phyloP scores from a whole-genome alignment of 805 yeast genomes.

The Starmerella vitae region DNA sequence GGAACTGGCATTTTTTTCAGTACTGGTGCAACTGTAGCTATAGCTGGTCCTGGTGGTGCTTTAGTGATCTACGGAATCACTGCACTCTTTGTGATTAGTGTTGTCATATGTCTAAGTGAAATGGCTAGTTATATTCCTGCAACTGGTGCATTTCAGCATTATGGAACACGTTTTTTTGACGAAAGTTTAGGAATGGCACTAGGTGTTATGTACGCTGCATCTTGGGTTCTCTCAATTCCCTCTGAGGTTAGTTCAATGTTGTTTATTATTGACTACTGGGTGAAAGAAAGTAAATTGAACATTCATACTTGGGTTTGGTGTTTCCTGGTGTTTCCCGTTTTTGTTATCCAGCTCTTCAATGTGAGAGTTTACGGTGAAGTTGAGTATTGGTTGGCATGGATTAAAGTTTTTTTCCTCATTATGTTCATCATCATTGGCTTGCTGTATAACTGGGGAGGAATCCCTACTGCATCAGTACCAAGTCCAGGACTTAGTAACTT shows the following conservation, averaged over 20 bases:
- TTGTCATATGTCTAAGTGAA: constrained; percentile 45
- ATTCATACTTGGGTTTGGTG: constrained; percentile 39
- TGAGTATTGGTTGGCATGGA: constrained; percentile 55
- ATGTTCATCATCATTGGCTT: constrained; percentile 49
- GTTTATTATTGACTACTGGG: constrained; percentile 34
- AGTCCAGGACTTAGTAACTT: constrained; percentile 34
- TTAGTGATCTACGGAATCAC: constrained; percentile 26
- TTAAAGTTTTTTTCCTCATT: constrained; percentile 51
- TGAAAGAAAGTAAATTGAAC: constrained; percentile 23
- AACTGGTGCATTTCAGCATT: constrained; percentile 54
- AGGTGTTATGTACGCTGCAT: constrained; percentile 38
- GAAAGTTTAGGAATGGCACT: constrained; percentile 48
- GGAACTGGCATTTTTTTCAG: constrained; percentile 62
- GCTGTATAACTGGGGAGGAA: constrained; percentile 40
- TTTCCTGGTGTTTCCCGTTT: constrained; percentile 36
- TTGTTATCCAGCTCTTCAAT: constrained; percentile 38
- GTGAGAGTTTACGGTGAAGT: constrained; percentile 41
- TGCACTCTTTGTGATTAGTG: constrained; percentile 47
- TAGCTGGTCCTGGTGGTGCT: constrained; percentile 25
- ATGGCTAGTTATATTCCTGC: constrained; percentile 42
- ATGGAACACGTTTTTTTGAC: constrained; percentile 47
- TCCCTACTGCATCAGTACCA: constrained; percentile 39
- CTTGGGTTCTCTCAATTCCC: constrained; percentile 36
- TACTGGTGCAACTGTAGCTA: constrained; percentile 17
- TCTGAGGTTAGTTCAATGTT: constrained; percentile 34